Base-by-base conservation (phyloP, 805 yeast species). In the Blastobotrys chiropterorum region DNA sequence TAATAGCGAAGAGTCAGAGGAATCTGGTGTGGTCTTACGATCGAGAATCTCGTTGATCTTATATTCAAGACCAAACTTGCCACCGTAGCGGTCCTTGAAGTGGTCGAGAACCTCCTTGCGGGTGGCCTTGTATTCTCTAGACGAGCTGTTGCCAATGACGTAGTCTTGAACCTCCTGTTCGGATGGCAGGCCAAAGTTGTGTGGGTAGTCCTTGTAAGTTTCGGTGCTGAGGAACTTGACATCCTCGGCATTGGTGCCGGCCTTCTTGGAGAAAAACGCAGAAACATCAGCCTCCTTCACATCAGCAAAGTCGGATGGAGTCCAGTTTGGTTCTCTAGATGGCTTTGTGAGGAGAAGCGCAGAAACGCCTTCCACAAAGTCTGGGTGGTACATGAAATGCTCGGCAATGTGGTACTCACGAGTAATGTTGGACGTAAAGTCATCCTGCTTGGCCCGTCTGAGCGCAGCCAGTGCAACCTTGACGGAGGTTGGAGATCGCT, bases 401-500 rank as follows among this genome's bases (percentile, higher is more conserved):
- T 87, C 78, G 26, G 97, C 96, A 19, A 90, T 70, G 53, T 75
- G 73, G 66, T 86, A 74, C 68, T 94, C 98, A 60, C 80, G 78
- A 58, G 79, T 79, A 53, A 94, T 71, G 38, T 92, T 86, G 47
- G 80, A 72, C 50, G 76, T 75, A 59, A 89, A 80, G 54, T 83
- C 76, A 53, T 80, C 74, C 38, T 71, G 63, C 19, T 77, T 65
- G 49, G 89, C 87, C 54, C 77, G 73, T 61, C 84, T 79, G 66
- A 90, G 72, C 56, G 87, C 73, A 53, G 81, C 84, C 57, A 82
- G 76, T 1, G 87, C 81, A 41, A 90, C 81, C 63, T 85, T 82
- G 58, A 89, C 72, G 16, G 95, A 85, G n/a, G 87, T 74, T 44
- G 87, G 86, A 3, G 96, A 86, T 67, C 90, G 86, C 47, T 76